Percentiles rank a stretch among this genome's conserved stretches.
These are phyloP conservation scores for Knoxia roxburghii DNA, from an alignment of 257 asterid genomes.

Conservation along the genomic window DNA sequence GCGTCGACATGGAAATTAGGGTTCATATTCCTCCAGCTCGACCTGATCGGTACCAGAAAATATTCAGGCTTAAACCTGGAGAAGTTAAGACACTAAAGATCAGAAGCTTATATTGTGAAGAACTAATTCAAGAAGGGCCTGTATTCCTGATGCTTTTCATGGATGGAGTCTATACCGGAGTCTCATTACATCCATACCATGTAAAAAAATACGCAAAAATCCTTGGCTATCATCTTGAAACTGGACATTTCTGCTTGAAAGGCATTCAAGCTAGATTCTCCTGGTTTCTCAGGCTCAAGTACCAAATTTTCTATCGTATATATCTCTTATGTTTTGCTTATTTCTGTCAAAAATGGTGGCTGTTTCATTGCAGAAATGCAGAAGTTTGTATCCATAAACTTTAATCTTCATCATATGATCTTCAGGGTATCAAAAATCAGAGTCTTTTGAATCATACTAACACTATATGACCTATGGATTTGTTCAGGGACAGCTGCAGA, in stretches of 20 bases:
- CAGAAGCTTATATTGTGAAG: conserved; percentile 16
- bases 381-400: background rate
- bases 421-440: background rate
- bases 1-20: no score
- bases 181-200: conserved; percentile 15
- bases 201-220: conserved; percentile 25
- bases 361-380: background rate
- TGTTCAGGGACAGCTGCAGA: background rate
- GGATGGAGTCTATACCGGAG: conserved; percentile 30
- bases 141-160: conserved; percentile 26
- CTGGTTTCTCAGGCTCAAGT: conserved; percentile 14
- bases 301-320: background rate
- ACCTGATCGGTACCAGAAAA: conserved; percentile 24
- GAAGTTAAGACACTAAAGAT: conserved; percentile 16
- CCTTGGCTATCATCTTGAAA: conserved; percentile 39
- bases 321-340: background rate
- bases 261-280: conserved; percentile 22
- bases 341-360: background rate
- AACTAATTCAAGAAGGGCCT: conserved; percentile 3
- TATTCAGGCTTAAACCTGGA: conserved; percentile 23
- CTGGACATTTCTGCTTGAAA: conserved; percentile 20
- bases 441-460: background rate
- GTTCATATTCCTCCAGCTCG: conserved; percentile 33
- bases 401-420: background rate
- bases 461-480: background rate